Evolutionary conservation across 805 yeast genomes (phyloP).

Genomic region (Nakazawaea siamensis): DNA sequence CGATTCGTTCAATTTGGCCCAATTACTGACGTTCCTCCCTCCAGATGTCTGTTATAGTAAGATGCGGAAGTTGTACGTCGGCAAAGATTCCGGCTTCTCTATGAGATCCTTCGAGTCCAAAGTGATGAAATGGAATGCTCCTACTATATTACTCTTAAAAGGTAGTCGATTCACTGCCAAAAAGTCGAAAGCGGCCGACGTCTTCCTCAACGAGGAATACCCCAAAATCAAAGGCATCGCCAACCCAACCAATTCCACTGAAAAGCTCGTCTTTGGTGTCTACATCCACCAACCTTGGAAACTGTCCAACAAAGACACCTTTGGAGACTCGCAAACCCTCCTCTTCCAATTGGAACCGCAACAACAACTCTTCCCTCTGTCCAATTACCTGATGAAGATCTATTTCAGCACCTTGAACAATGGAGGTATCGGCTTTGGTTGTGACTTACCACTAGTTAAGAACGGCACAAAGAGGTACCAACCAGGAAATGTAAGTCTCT

Average conservation of each 20-base stretch:
- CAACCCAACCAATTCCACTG: conserved; percentile 14
- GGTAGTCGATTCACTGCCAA: conserved; percentile 45
- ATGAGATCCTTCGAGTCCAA: conserved; percentile 80
- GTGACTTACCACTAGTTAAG: conserved; percentile 52
- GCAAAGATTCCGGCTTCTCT: conserved; percentile 76
- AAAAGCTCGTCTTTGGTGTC: conserved; percentile 53
- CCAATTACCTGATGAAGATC: conserved; percentile 23
- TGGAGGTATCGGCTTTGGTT: conserved; percentile 81
- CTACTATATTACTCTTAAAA: conserved; percentile 60
- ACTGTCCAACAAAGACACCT: conserved; percentile 57
- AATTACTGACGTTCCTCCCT: conserved; percentile 28
- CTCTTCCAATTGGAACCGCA: conserved; percentile 64
- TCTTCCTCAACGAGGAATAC: conserved; percentile 38
- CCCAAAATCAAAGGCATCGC: conserved; percentile 27
- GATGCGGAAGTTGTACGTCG: conserved; percentile 57
- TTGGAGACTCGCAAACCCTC: conserved; percentile 54
- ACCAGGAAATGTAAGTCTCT: conserved; percentile 75
- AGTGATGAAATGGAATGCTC: conserved; percentile 86
- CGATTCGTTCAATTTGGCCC: conserved; percentile 26
- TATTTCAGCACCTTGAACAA: conserved; percentile 63
- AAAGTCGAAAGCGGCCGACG: conserved; percentile 34
- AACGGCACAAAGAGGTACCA: conserved; percentile 31
- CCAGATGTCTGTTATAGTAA: conserved; percentile 34
- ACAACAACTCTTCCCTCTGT: conserved; percentile 43
- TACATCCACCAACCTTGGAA: conserved; percentile 71